A percentile compares a stretch with the other conserved stretches of the same genome.
Conservation (phyloP, 2,329 filamentous ascomycete genomes). For the Nemania abortiva region DNA sequence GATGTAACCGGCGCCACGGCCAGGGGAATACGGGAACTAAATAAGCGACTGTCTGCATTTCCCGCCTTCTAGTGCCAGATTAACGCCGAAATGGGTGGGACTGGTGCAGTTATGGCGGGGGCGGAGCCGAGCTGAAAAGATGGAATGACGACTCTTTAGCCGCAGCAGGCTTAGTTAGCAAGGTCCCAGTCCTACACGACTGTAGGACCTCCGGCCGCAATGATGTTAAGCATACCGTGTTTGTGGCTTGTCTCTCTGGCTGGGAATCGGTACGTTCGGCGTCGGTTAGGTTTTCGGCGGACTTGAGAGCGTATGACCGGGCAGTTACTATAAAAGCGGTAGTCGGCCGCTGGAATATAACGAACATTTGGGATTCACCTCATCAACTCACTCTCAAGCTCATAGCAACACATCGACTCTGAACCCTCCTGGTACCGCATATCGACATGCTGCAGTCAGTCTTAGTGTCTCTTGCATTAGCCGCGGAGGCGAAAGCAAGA, state of each 20-base stretch:
- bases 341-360: not conserved
- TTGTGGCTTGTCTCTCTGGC: not conserved
- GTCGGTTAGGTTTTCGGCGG: not conserved
- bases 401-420: not conserved
- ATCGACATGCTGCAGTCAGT: conserved; percentile 28
- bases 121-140: conserved; percentile 26
- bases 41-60: not conserved
- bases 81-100: not conserved
- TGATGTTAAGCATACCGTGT: not conserved
- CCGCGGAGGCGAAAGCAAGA: conserved; percentile 7
- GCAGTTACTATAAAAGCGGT: conserved; percentile 30
- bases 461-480: conserved; percentile 22
- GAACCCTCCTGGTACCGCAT: not conserved
- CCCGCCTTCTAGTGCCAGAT: not conserved
- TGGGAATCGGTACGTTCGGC: not conserved
- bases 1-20: not conserved
- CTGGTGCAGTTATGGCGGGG: conserved; percentile 9
- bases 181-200: not conserved
- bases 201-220: not conserved
- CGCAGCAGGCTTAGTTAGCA: conserved; percentile 11
- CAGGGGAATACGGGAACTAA: not conserved
- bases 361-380: not conserved
- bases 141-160: conserved; percentile 1
- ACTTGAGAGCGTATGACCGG: not conserved
- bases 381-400: conserved; percentile 5